Evolutionary conservation across 192 early-diverging fungal species (phyloP).

Genomic region (Podila minutissima): DNA sequence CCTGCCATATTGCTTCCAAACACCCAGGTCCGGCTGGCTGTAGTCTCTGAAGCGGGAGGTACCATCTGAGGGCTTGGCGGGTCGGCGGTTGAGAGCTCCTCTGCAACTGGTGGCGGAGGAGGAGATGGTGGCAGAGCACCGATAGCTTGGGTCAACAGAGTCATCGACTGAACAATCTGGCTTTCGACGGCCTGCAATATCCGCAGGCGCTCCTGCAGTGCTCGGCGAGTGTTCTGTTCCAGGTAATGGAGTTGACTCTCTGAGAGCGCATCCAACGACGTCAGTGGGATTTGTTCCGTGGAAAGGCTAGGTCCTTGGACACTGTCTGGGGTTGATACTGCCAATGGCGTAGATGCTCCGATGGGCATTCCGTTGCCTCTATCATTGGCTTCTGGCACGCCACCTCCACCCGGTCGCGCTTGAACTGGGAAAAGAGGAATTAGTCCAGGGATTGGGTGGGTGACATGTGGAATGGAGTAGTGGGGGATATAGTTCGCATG

Average conservation of each 20-base stretch:
- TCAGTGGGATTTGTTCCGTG: constrained; percentile 27
- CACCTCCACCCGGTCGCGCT: neutral
- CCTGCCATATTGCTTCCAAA: neutral
- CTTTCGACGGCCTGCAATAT: constrained; percentile 68
- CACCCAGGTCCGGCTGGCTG: neutral
- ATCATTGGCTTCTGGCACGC: neutral
- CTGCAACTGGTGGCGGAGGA: constrained; percentile 15
- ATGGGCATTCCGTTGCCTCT: neutral
- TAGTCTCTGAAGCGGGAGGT: neutral
- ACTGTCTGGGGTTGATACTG: too few species aligned
- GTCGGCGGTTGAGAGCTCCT: constrained; percentile 5
- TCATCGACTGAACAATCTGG: constrained; percentile 65
- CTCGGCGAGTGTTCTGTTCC: constrained; percentile 65
- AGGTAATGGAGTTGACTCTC: constrained; percentile 68
- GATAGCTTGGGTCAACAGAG: constrained; percentile 51
- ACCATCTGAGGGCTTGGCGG: constrained; percentile 27
- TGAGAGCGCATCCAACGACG: constrained; percentile 56
- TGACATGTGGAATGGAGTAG: constrained; percentile 31
- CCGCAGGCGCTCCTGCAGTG: constrained; percentile 71
- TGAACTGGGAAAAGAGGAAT: constrained; percentile 52
- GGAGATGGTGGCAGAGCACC: constrained; percentile 46
- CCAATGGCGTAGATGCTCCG: neutral
- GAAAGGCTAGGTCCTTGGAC: constrained; percentile 1
- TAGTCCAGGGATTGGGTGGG: constrained; percentile 49
- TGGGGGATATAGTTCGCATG: constrained; percentile 26